phyloP scores from a whole-genome alignment of 192 early-diverging fungal species.

The Coemansia sp. region DNA sequence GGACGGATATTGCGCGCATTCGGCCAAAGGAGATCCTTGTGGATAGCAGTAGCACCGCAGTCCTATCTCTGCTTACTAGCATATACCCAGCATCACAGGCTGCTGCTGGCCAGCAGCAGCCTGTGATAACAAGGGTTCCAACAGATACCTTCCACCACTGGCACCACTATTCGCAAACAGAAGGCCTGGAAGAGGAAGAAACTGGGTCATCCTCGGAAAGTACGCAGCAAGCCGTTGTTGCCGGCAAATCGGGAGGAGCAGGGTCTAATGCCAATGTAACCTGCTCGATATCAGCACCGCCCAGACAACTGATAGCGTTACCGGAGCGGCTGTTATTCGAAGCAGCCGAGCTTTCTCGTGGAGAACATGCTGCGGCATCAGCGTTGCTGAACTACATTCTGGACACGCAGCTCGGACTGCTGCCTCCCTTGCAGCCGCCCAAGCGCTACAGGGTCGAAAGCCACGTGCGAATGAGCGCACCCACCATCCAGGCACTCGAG shows the following conservation, averaged over 20 bases:
- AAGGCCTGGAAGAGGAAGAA: neutral
- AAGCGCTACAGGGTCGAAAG: conserved; percentile 55
- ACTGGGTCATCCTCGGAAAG: neutral
- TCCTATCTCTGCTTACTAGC: conserved; percentile 1
- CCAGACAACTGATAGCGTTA: conserved; percentile 15
- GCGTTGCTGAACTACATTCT: conserved; percentile 71
- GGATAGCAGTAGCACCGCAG: conserved; percentile 21
- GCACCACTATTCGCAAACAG: neutral
- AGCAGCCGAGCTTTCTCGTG: conserved; percentile 31
- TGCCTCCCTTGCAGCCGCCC: conserved; percentile 66
- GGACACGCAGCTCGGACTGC: conserved; percentile 66
- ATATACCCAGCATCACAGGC: conserved; percentile 14
- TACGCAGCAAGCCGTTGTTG: neutral
- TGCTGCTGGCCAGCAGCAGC: conserved; percentile 6
- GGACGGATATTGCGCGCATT: conserved; percentile 76
- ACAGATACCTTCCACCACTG: conserved; percentile 10
- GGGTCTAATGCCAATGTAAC: conserved; percentile 5
- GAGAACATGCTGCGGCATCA: conserved; percentile 32
- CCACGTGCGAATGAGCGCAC: conserved; percentile 77
- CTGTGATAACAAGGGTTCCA: conserved; percentile 7
- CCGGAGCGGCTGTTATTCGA: conserved; percentile 35
- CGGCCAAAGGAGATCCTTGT: conserved; percentile 81
- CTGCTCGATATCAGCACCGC: conserved; percentile 23
- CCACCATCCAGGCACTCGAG: conserved; percentile 77
- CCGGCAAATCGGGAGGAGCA: neutral